Evolutionary conservation across 768 basidiomycete genomes (phyloP).

Genomic region (Pleurotus citrinopileatus): DNA sequence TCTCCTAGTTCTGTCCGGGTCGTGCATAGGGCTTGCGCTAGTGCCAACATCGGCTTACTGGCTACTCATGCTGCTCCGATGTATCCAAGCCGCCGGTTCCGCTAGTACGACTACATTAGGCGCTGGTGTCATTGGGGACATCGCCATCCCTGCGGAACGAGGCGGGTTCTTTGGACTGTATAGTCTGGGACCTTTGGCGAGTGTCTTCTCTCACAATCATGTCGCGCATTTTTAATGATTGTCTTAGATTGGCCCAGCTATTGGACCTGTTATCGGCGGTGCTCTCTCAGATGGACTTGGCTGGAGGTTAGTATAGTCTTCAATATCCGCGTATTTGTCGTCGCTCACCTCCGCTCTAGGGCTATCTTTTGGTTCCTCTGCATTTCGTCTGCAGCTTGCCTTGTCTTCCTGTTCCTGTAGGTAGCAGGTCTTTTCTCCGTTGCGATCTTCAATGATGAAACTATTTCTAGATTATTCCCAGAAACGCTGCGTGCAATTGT

Average conservation of each 20-base stretch:
- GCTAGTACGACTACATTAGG: conserved; percentile 77
- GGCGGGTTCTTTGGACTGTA: conserved; percentile 74
- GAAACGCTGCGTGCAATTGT: conserved; percentile 55
- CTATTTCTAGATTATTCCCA: conserved; percentile 40
- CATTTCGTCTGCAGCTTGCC: conserved; percentile 43
- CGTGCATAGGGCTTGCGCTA: conserved; percentile 62
- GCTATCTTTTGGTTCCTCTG: conserved; percentile 63
- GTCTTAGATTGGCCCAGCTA: conserved; percentile 53
- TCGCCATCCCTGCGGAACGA: conserved; percentile 67
- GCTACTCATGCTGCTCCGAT: conserved; percentile 77
- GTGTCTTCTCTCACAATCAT: background rate
- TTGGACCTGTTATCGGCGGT: conserved; percentile 61
- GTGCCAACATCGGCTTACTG: conserved; percentile 63
- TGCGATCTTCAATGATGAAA: conserved; percentile 24
- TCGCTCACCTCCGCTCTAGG: conserved; percentile 21
- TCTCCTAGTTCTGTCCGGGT: conserved; percentile 55
- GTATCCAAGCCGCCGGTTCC: conserved; percentile 74
- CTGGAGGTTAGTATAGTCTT: conserved; percentile 50
- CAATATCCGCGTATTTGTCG: conserved; percentile 1
- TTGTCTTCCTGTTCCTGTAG: conserved; percentile 45
- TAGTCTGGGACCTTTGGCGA: conserved; percentile 58
- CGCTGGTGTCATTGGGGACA: conserved; percentile 76
- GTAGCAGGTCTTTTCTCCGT: conserved; percentile 18
- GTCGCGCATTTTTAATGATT: background rate
- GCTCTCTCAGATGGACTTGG: conserved; percentile 53